A percentile compares a stretch with the other conserved stretches of the same genome.
phyloP scores from a whole-genome alignment of 805 yeast species.

The Kregervanrija pseudodelftensis region DNA sequence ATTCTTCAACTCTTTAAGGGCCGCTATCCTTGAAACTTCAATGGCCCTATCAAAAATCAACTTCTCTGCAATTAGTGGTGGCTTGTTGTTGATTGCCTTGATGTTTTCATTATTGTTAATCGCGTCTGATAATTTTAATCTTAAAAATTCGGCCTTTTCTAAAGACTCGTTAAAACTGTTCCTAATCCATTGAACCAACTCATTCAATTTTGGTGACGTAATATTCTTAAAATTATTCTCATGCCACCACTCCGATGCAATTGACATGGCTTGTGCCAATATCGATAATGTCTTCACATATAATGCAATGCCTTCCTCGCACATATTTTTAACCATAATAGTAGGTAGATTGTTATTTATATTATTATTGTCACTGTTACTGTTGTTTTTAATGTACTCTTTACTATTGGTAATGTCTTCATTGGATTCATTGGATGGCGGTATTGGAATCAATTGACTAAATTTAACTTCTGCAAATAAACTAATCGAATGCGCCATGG shows the following conservation, averaged over 20 bases:
- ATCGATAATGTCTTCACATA: slow-evolving; percentile 80
- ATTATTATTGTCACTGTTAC: slow-evolving; percentile 20
- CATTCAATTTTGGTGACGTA: slow-evolving; percentile 44
- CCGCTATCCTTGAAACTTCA: slow-evolving; percentile 88
- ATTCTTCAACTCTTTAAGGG: slow-evolving; percentile 70
- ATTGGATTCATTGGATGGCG: slow-evolving; percentile 37
- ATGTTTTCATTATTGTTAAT: slow-evolving; percentile 19
- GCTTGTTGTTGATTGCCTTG: slow-evolving; percentile 3
- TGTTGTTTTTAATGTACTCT: background rate
- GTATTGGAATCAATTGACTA: slow-evolving; percentile 73
- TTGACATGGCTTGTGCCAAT: slow-evolving; percentile 77
- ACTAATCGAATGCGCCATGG: slow-evolving; percentile 85
- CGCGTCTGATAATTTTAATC: slow-evolving; percentile 47
- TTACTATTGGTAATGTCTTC: slow-evolving; percentile 3
- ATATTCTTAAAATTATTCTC: slow-evolving; percentile 28
- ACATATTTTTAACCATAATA: slow-evolving; percentile 46
- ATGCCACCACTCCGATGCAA: slow-evolving; percentile 90
- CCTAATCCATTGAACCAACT: slow-evolving; percentile 85
- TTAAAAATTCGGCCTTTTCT: slow-evolving; percentile 79
- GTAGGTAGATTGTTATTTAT: slow-evolving; percentile 46
- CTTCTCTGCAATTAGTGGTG: slow-evolving; percentile 64
- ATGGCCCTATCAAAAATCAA: slow-evolving; percentile 87
- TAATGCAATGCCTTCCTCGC: slow-evolving; percentile 81
- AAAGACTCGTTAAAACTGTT: slow-evolving; percentile 82
- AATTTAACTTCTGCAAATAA: slow-evolving; percentile 89